phyloP scores from a whole-genome alignment of 2,329 filamentous ascomycete genomes.

The Pseudocercospora crystallina region DNA sequence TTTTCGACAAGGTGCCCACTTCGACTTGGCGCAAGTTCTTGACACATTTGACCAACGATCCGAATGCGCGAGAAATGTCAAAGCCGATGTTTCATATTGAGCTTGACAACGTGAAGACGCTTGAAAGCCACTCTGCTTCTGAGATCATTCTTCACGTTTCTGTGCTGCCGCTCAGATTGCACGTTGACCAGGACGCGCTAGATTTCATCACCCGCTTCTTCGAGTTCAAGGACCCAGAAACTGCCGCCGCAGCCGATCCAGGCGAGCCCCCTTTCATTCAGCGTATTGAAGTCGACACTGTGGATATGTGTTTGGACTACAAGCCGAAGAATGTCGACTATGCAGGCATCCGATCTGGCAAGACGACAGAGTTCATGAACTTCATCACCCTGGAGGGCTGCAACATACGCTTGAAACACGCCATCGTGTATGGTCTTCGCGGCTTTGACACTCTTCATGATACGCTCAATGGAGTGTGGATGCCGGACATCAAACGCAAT shows the following conservation, averaged over 20 bases:
- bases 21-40: conserved; percentile 99
- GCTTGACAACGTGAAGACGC: conserved; percentile 81
- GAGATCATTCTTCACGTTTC: conserved; percentile 73
- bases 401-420: conserved; percentile 79
- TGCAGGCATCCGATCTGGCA: conserved; percentile 83
- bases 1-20: conserved; percentile 90
- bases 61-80: conserved; percentile 74
- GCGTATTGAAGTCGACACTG: conserved; percentile 78
- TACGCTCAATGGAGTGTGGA: conserved; percentile 94
- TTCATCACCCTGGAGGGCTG: conserved; percentile 90
- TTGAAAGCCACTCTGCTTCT: conserved; percentile 79
- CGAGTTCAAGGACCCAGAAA: conserved; percentile 82
- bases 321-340: conserved; percentile 99
- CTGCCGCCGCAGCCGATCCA: conserved; percentile 50
- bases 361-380: conserved; percentile 98
- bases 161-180: conserved; percentile 80
- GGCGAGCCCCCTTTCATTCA: conserved; percentile 72
- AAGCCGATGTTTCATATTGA: conserved; percentile 90
- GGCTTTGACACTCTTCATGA: conserved; percentile 89
- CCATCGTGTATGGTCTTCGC: conserved; percentile 87
- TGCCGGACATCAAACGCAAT: conserved; percentile 83
- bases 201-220: conserved; percentile 98
- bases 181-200: conserved; percentile 95
- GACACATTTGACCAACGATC: conserved; percentile 85
- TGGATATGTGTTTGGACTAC: conserved; percentile 87